Base-by-base conservation (phyloP, 345 rosid species). In the Lumnitzera littorea region DNA sequence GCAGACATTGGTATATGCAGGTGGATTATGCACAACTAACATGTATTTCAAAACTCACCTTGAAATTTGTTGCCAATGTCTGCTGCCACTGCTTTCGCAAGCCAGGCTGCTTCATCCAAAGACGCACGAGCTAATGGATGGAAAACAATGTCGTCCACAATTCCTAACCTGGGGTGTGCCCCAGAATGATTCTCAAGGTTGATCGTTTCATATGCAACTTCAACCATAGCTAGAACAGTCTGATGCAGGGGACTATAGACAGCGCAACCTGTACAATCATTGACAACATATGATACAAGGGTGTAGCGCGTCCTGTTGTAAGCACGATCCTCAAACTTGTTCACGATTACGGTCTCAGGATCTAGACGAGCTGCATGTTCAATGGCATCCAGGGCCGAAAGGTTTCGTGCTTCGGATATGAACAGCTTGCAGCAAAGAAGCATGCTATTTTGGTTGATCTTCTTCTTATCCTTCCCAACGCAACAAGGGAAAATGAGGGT, bases 41-140 rank as follows among this genome's bases (percentile, higher is more conserved):
- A 3, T 13, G 61, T 9, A 13, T 43, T 17, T 12, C 41, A 24
- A 24, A 52, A 29, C 67, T 50, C 10, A 78, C 91, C 88, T 73
- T 76, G 86, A 61, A 76, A 79, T 59, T 65, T 72, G 57, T 46
- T 66, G 66, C 80, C 84, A 61, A 85, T 78, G 36, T 82, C 82
- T 0, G 81, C 79, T 12, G 86, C 84, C 15, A 80, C 70, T 2
- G 84, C 71, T 70, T 76, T 82, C 43, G 86, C 84, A 55, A 82
- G 79, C 82, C 85, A 80, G 66, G 86, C 78, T 1, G 88, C 86
- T 63, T 85, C 85, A 49, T 82, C 86, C 12, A 85, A 11, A 6
- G 88, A 72, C 2, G 86, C 81, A 17, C 57, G 62, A 60, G 80
- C 84, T 51, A 85, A 60, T 0, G 91, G 91, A 70, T 82, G 91